Conservation (phyloP, 1,139 yeast species). For the Debaryomyces udenii region DNA sequence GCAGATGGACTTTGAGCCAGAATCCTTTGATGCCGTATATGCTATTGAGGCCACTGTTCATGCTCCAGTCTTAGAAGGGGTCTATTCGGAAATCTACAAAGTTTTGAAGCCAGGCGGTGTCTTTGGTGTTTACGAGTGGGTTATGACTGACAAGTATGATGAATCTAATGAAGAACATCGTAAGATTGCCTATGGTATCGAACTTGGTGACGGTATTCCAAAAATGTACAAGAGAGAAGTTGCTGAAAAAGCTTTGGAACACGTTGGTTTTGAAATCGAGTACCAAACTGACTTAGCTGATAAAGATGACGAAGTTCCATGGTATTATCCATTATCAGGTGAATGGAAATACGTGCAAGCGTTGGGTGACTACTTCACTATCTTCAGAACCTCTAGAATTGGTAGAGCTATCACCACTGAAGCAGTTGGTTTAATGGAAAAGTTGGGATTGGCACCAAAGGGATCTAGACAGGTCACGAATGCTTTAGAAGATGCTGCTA, state of each 20-base stretch:
- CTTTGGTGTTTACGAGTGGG: conserved; percentile 99
- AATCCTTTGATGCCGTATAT: conserved; percentile 91
- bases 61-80: conserved; percentile 96
- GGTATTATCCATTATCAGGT: conserved; percentile 98
- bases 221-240: conserved; percentile 88
- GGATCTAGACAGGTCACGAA: conserved; percentile 89
- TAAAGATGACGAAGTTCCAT: conserved; percentile 81
- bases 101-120: conserved; percentile 97
- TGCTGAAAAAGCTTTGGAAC: conserved; percentile 82
- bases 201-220: conserved; percentile 98
- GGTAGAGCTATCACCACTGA: conserved; percentile 89
- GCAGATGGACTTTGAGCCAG: conserved; percentile 96
- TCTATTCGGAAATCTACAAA: conserved; percentile 90
- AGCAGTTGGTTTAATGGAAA: conserved; percentile 80
- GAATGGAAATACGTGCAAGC: conserved; percentile 88
- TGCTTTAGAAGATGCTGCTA: conserved; percentile 96
- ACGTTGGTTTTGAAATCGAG: conserved; percentile 84
- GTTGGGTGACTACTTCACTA: conserved; percentile 75
- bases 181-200: conserved; percentile 94
- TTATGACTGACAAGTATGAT: conserved; percentile 93
- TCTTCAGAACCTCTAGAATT: conserved; percentile 82
- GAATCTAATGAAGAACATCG: conserved; percentile 88
- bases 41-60: conserved; percentile 99
- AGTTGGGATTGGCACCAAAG: conserved; percentile 85
- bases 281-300: conserved; percentile 83